Base-by-base conservation (phyloP, 2,329 filamentous ascomycete species). In the Calonectria leucothoes region DNA sequence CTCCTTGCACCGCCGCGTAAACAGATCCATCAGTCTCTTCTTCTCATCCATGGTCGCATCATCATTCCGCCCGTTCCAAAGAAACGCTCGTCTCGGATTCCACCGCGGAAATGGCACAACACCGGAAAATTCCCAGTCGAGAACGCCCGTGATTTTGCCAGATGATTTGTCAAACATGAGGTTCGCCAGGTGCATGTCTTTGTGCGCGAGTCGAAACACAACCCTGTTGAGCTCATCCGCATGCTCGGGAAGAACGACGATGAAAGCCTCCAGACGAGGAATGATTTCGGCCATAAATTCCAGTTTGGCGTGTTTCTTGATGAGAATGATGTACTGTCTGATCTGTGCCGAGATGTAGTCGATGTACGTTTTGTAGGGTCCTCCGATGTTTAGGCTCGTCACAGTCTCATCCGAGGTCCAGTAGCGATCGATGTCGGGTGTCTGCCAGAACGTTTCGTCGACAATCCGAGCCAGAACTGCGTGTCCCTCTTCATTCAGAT, bases 161-260 rank as follows among this genome's bases (percentile, higher is more conserved):
- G 29, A 59, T 14, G 86, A 78, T 83, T 82, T 14, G 84, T 72
- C 59, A 72, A 15, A 86, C 68, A 84, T 79, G 42, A 85, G 76
- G 55, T 85, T 86, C 15, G 80, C 83, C 48, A 86, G 82, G 70
- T 85, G 83, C 52, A 85, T 63, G 73, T 85, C 84, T 70, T 83
- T 83, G 73, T 86, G 85, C 8, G 84, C 82, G 2, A 86, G 78
- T 14, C 75, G 42, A 12, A 76, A 71, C 15, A 52, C 66, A n/a
- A 67, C 66, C n/a, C 45, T 63, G 25, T 71, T 63, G 31, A 78
- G 64, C 33, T 64, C 52, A 12, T 51, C 45, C 11, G 69, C 35
- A 6, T 81, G 65, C 27, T 79, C 70, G 66, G 65, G 45, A 3
- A 80, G 57, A 10, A 25, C 55, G 5, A 23, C 51, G 0, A 75